Base-by-base conservation (phyloP, 345 rosid species). In the Eucalyptus microcorys region DNA sequence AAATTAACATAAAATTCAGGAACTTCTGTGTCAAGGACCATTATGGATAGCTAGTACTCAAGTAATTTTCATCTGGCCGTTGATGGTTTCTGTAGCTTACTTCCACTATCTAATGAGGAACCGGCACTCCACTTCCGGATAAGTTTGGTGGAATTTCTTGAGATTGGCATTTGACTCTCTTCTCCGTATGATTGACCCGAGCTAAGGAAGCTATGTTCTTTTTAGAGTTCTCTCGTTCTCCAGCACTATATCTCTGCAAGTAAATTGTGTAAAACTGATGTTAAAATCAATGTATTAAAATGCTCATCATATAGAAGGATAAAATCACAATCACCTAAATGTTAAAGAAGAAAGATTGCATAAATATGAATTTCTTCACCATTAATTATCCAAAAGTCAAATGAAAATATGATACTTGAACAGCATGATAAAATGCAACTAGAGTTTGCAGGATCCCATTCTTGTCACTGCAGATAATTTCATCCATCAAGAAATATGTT, bases 201-300 rank as follows among this genome's bases (percentile, higher is more conserved):
- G 95, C 94, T 90, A 95, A 89, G 91, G 93, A 93, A 88, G 95
- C 88, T 86, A 88, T 85, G 92, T 93, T 97, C 94, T 93, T 94
- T 88, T 86, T 86, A 87, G 93, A 87, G 87, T 76, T 91, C 79
- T 96, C 98, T 86, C 94, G 92, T 88, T 96, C 98, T 89, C 94
- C 98, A 92, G 97, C 94, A 90, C 88, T 90, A 91, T 92, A 94
- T 92, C 98, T 95, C 99, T 98, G 94, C 26, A 89, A 86, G 86
- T 85, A 87, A 49, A 87, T 53, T 48, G 85, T 57, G 27, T 19
- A 21, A 49, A 87, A 49, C 32, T 87, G 83, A 76, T 40, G 47
- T 76, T 21, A 37, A 76, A 68, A 76, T 76, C 47, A 3, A 40
- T 40, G 27, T 37, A 40, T 19, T 5, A 19, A 71, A 71, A 37